These are phyloP conservation scores for Pseudogymnoascus sp. DNA, from an alignment of 2,329 filamentous ascomycete genomes.

Conservation along the genomic window DNA sequence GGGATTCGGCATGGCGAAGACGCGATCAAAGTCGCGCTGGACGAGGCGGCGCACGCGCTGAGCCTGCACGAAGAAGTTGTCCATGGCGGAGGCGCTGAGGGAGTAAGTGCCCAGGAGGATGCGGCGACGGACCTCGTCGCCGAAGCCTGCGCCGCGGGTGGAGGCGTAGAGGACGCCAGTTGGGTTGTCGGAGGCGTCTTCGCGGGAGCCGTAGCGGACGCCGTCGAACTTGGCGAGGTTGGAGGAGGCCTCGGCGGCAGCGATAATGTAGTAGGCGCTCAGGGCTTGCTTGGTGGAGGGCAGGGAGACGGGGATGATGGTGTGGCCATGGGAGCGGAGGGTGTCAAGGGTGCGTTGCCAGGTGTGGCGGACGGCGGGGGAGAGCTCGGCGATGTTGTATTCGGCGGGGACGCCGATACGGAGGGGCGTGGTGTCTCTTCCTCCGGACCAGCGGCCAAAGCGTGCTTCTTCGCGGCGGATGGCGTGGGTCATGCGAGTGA, in stretches of 20 bases:
- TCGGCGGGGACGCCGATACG: constrained; percentile 59
- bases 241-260: constrained; percentile 88
- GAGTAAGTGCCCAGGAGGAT: constrained; percentile 88
- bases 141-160: constrained; percentile 69
- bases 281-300: constrained; percentile 80
- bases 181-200: constrained; percentile 42
- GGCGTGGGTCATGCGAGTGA: neutral
- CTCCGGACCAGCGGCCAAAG: neutral
- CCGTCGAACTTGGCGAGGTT: constrained; percentile 97
- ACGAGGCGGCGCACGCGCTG: constrained; percentile 81
- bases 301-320: constrained; percentile 68
- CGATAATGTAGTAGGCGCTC: constrained; percentile 90
- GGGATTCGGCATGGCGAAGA: constrained; percentile 65
- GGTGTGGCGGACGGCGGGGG: constrained; percentile 57
- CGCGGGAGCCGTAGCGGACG: constrained; percentile 67
- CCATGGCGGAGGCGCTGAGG: constrained; percentile 80
- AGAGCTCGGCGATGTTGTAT: constrained; percentile 82
- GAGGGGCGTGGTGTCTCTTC: neutral
- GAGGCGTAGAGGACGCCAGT: constrained; percentile 66
- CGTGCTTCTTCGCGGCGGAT: neutral
- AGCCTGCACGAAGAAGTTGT: constrained; percentile 95
- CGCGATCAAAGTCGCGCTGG: constrained; percentile 75
- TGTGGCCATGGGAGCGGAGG: constrained; percentile 60
- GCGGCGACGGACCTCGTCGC: constrained; percentile 75
- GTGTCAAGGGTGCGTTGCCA: constrained; percentile 59